Percentiles rank a stretch among this genome's conserved stretches.
These are phyloP conservation scores for Salvia miltiorrhiza DNA, from an alignment of 257 asterid species.

Conservation along the genomic window DNA sequence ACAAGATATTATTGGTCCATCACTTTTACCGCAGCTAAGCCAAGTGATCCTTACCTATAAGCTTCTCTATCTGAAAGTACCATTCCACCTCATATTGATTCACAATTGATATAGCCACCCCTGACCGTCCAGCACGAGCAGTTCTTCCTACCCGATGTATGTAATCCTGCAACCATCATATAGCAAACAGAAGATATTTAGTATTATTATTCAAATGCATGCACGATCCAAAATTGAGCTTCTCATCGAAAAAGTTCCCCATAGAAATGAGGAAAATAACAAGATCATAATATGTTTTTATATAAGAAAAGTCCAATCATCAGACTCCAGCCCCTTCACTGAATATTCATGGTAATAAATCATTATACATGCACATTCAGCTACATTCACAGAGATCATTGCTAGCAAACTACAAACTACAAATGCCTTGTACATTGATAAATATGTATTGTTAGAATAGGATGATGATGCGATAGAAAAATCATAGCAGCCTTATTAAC, in stretches of 20 bases:
- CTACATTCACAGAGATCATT: not conserved
- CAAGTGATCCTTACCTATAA: slow-evolving; percentile 47
- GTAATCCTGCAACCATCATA: slow-evolving; percentile 58
- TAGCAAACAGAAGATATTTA: not conserved
- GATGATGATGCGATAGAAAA: not conserved
- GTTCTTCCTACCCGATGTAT: slow-evolving; percentile 97
- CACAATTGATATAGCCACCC: slow-evolving; percentile 73
- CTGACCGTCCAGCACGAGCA: slow-evolving; percentile 95
- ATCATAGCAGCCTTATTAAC: not conserved
- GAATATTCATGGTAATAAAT: not conserved
- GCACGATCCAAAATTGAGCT: not conserved
- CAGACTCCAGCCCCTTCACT: not conserved
- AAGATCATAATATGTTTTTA: not conserved
- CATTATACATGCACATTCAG: not conserved
- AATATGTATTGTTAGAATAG: not conserved
- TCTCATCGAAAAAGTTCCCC: not conserved
- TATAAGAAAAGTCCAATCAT: not conserved
- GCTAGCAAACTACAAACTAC: not conserved
- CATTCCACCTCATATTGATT: slow-evolving; percentile 92
- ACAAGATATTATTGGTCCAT: not conserved
- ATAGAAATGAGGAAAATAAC: not conserved
- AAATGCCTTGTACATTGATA: not conserved
- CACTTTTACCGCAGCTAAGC: not conserved
- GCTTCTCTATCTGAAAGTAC: slow-evolving; percentile 82
- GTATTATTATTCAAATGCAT: not conserved